Evolutionary conservation across 1,284 basidiomycete species (phyloP), one percentile per base, ranked within the genome.

Genomic region (Austroboletus novae-zelandiae): DNA sequence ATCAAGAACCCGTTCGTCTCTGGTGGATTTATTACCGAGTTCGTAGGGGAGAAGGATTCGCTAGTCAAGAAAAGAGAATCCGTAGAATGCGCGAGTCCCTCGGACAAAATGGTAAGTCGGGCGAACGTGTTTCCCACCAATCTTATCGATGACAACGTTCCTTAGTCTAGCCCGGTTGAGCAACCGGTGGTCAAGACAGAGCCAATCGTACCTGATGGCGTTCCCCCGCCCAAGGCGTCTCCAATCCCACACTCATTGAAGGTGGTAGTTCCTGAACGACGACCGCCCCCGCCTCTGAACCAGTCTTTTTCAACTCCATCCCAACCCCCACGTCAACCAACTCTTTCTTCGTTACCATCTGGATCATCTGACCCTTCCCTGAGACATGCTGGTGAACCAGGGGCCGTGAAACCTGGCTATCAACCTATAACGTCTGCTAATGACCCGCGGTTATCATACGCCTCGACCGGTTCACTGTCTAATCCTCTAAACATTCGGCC

Each of bases 401-500:
- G 37, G 37, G 43, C 20, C 18, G 39, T 11, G 40, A 65, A 63
- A 48, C 14, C 49, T 20, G 51, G 57, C 35, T 65, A 66, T 48
- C 57, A 56, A 20, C 61, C 60, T 23, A 34, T 67, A 40, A 68
- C 31, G 31, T 69, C 72, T 23, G 68, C 73, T 11, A 73, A 65
- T 20, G 72, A 74, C 45, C 65, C 68, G 8, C 73, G 71, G 47
- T 47, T 74, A 23, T 68, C 67, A 5, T 70, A 69, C 51, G 70
- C 74, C 25, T 59, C 71, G 17, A 59, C 67, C 6, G 73, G 73
- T 6, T 71, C 77, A 9, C 60, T 71, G 30, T 72, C 69, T 1
- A 83, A 81, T 58, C 78, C 78, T 27, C 61, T 82, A 36, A 71
- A 70, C 43, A 81, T 83, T 45, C 69, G 73, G 30, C 77, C 80